These are phyloP conservation scores for Trichoderma cornu-damae DNA, from an alignment of 2,329 filamentous ascomycete genomes.

Conservation along the genomic window DNA sequence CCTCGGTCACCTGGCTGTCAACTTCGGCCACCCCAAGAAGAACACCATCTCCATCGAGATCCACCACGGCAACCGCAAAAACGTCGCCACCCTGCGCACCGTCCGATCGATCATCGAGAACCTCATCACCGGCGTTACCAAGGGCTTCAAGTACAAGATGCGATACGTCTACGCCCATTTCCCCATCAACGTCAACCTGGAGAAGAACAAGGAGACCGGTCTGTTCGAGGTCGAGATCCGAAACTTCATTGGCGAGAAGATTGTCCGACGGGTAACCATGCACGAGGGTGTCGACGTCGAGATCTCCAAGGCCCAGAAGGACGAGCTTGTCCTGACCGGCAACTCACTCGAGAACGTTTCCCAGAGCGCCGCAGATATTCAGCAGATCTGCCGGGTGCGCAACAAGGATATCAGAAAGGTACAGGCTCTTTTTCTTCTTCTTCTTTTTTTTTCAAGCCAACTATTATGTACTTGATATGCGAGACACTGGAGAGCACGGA, in stretches of 20 bases:
- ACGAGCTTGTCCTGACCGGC: slow-evolving; percentile 87
- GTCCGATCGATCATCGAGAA: slow-evolving; percentile 98
- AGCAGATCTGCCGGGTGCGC: slow-evolving; percentile 98
- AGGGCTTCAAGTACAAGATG: slow-evolving; percentile 99
- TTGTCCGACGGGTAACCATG: slow-evolving; percentile 88
- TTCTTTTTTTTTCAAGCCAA: neutral
- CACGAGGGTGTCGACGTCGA: slow-evolving; percentile 84
- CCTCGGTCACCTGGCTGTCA: slow-evolving; percentile 92
- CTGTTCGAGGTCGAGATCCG: slow-evolving; percentile 93
- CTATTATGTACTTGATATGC: neutral
- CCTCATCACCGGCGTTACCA: slow-evolving; percentile 96
- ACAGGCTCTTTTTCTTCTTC: slow-evolving; percentile 24
- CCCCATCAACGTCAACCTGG: slow-evolving; percentile 99
- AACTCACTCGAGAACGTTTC: slow-evolving; percentile 98
- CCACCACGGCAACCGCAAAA: slow-evolving; percentile 98
- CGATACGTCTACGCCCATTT: slow-evolving; percentile 99
- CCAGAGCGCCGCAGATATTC: slow-evolving; percentile 97
- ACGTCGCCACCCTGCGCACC: slow-evolving; percentile 94
- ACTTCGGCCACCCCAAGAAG: slow-evolving; percentile 84
- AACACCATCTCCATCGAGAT: slow-evolving; percentile 92
- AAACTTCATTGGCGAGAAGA: slow-evolving; percentile 99
- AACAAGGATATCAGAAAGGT: slow-evolving; percentile 99
- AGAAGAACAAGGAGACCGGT: slow-evolving; percentile 90
- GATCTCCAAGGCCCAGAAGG: slow-evolving; percentile 89
- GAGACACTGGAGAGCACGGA: neutral